Evolutionary conservation across 768 basidiomycete species (phyloP), one percentile per base, ranked within the genome.

Genomic region (Mycena indigotica): DNA sequence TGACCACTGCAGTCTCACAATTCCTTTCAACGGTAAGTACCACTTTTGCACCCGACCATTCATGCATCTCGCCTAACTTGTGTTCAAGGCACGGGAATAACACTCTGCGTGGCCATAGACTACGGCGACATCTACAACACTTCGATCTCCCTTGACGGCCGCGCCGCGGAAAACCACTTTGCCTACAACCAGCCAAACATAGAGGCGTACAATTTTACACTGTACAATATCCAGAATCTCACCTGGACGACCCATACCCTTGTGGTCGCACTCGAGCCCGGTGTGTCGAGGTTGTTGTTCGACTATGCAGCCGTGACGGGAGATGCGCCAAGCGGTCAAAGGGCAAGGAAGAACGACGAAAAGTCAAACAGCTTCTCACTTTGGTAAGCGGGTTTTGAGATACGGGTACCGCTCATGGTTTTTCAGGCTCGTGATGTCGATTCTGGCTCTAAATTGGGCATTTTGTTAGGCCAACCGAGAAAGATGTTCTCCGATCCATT

Each of bases 241-340:
- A 44, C 25, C 8, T 60, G 45, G 59, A 56, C 51, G 8, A 55
- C 54, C 26, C 58, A 60, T 23, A 46, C 24, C 2, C n/a, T 56
- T 19, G 6, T 25, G 16, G 59, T 56, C 2, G 59, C 24, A 23
- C 54, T 60, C 28, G 45, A 35, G 2, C 56, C 56, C 8, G 32
- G 30, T 16, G 50, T 5, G 6, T 28, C 25, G 50, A 32, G 54
- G 30, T 17, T 60, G 26, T 19, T 60, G 30, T 60, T 60, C 23
- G 54, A 60, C 28, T 60, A 55, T 49, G 58, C 58, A 15, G 58
- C 58, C 23, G 58, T 60, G 3, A 52, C 58, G 25, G 58, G 58
- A 4, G 53, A 60, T 46, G 10, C 45, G 44, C 44, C 44, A n/a
- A 12, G 12, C n/a, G 35, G 35, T n/a, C 35, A 39, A 12, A 38